phyloP scores from a whole-genome alignment of 495 filamentous ascomycete species.

The Staphylotrichum longicolle region DNA sequence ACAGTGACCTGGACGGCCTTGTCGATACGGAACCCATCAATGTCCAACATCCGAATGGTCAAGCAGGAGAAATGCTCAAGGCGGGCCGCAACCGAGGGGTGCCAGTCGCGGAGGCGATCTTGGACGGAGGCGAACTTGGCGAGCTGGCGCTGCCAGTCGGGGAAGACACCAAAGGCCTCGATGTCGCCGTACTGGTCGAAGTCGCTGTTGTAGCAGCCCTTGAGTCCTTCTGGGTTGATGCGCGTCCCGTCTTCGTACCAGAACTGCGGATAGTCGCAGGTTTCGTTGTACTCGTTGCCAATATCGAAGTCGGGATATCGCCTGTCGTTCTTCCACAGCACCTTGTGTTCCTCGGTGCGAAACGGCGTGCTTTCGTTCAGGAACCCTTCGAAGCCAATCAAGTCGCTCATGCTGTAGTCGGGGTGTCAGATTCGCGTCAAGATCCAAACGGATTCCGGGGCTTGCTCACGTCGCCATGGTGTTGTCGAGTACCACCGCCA shows the following conservation, averaged over 20 bases:
- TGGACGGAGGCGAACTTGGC: conserved; percentile 74
- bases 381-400: conserved; percentile 67
- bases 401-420: conserved; percentile 55
- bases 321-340: conserved; percentile 56
- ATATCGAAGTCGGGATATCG: conserved; percentile 64
- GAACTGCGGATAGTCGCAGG: conserved; percentile 64
- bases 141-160: conserved; percentile 64
- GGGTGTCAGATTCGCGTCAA: too few relatives aligned
- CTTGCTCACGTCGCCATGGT: conserved; percentile 58
- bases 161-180: conserved; percentile 65
- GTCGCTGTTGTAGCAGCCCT: conserved; percentile 66
- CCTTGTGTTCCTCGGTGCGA: conserved; percentile 53
- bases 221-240: conserved; percentile 49
- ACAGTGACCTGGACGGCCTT: conserved; percentile 66
- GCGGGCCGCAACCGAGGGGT: conserved; percentile 57
- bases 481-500: conserved; percentile 73
- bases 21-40: conserved; percentile 69
- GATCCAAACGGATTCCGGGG: too few relatives aligned
- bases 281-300: conserved; percentile 55
- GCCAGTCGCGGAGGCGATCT: conserved; percentile 72
- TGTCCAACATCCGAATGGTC: conserved; percentile 60
- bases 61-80: conserved; percentile 66
- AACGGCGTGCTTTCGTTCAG: conserved; percentile 67
- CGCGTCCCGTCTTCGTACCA: conserved; percentile 63
- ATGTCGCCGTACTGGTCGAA: conserved; percentile 71